phyloP scores from a whole-genome alignment of 2,329 filamentous ascomycete genomes.

The Fragosphaeria purpurea region DNA sequence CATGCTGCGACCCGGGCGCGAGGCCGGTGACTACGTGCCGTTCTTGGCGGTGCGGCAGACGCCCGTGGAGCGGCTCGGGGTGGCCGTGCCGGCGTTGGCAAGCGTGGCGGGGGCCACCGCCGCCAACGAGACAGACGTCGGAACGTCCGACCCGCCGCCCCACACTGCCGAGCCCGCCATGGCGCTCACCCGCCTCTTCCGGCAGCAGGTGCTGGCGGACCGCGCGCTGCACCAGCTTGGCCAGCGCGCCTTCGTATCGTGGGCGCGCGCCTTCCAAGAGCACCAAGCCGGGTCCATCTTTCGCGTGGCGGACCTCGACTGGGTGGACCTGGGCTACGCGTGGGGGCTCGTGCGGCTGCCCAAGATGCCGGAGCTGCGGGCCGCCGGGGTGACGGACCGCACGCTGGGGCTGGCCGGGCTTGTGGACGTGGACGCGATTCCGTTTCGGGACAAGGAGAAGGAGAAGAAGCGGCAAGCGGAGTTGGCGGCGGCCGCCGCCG shows the following conservation, averaged over 20 bases:
- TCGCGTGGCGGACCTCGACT: constrained; percentile 69
- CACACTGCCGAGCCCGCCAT: constrained; percentile 40
- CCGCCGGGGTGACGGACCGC: constrained; percentile 57
- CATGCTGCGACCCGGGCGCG: constrained; percentile 72
- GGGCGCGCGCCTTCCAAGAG: constrained; percentile 83
- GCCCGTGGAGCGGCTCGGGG: constrained; percentile 56
- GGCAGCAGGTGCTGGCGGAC: constrained; percentile 38
- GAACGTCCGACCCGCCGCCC: too few relatives aligned
- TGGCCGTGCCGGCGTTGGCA: constrained; percentile 42
- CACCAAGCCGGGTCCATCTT: constrained; percentile 91
- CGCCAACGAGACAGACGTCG: neutral
- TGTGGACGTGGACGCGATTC: constrained; percentile 57
- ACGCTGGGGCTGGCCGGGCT: constrained; percentile 49
- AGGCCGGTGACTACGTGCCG: constrained; percentile 73
- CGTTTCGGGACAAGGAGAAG: constrained; percentile 61
- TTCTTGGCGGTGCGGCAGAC: constrained; percentile 85
- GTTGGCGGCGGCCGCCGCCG: constrained; percentile 32
- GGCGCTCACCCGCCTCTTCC: constrained; percentile 19
- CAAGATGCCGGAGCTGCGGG: constrained; percentile 83
- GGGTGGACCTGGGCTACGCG: constrained; percentile 66
- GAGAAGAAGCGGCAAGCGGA: constrained; percentile 55
- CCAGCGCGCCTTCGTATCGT: constrained; percentile 85
- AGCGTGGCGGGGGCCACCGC: constrained; percentile 25
- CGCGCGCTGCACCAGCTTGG: constrained; percentile 74
- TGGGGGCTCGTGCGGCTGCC: constrained; percentile 85